Conservation (phyloP, 768 basidiomycete species). For the Boletellus emodensis region DNA sequence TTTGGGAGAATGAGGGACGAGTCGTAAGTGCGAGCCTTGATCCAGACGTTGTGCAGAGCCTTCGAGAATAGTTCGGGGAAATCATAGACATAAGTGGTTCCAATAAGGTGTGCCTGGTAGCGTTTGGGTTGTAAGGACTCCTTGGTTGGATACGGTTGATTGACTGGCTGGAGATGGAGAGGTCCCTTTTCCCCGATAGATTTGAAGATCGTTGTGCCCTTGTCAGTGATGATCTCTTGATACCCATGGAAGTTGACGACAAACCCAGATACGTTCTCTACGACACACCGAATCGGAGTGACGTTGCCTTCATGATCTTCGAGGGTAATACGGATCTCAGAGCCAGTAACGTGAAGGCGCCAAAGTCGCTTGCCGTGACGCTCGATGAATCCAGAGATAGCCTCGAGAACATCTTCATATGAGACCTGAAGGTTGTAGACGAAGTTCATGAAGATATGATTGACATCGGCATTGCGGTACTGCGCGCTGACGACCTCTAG, state of each 20-base stretch:
- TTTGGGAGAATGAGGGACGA: slow-evolving; percentile 72
- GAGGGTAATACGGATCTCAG: slow-evolving; percentile 91
- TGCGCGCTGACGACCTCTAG: slow-evolving; percentile 90
- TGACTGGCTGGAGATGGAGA: slow-evolving; percentile 92
- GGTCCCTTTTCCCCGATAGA: slow-evolving; percentile 98
- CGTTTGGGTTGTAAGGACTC: slow-evolving; percentile 98
- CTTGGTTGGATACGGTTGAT: slow-evolving; percentile 92
- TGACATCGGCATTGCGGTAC: slow-evolving; percentile 91
- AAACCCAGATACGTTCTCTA: slow-evolving; percentile 98
- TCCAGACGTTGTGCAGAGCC: slow-evolving; percentile 92
- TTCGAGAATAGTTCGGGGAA: slow-evolving; percentile 99
- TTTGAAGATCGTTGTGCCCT: slow-evolving; percentile 91
- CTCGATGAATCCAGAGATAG: slow-evolving; percentile 98
- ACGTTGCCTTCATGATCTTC: slow-evolving; percentile 95
- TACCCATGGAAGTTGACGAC: slow-evolving; percentile 98
- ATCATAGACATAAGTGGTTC: slow-evolving; percentile 98
- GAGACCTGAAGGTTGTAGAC: slow-evolving; percentile 94
- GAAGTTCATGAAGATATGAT: slow-evolving; percentile 99
- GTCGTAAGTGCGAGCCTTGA: slow-evolving; percentile 59
- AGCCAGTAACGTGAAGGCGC: slow-evolving; percentile 96
- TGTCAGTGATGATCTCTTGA: slow-evolving; percentile 96
- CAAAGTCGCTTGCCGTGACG: slow-evolving; percentile 97
- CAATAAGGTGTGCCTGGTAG: slow-evolving; percentile 97
- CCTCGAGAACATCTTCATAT: slow-evolving; percentile 95
- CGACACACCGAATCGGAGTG: slow-evolving; percentile 94